Evolutionary conservation across 345 rosid genomes (phyloP).

Genomic region (Erysimum cheiranthoides): DNA sequence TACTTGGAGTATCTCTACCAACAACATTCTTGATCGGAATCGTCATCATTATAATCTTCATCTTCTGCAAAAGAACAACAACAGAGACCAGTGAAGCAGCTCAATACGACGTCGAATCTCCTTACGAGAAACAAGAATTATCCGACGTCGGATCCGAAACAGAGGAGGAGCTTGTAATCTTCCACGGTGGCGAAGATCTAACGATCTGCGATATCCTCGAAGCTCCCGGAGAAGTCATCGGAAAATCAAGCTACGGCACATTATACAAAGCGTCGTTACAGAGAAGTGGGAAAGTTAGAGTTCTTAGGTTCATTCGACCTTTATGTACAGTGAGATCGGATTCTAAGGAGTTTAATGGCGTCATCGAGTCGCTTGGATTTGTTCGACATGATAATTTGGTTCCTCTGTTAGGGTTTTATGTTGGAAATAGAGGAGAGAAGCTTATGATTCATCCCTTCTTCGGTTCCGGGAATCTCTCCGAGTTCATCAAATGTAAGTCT

Average conservation of each 20-base stretch:
- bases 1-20: constrained; percentile 54
- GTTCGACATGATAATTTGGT: constrained; percentile 72
- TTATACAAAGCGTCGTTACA: constrained; percentile 77
- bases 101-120: constrained; percentile 49
- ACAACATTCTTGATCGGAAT: constrained; percentile 52
- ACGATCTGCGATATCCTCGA: constrained; percentile 79
- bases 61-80: constrained; percentile 16
- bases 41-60: constrained; percentile 41
- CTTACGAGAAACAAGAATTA: constrained; percentile 28
- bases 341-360: constrained; percentile 51
- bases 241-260: constrained; percentile 83
- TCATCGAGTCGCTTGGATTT: constrained; percentile 60
- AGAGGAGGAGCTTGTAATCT: constrained; percentile 67
- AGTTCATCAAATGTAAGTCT: constrained; percentile 68
- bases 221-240: constrained; percentile 90
- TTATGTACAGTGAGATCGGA: constrained; percentile 53
- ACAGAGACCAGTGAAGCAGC: constrained; percentile 19
- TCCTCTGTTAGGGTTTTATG: constrained; percentile 81
- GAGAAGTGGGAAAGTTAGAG: constrained; percentile 53
- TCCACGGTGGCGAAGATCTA: constrained; percentile 66
- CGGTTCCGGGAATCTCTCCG: constrained; percentile 63
- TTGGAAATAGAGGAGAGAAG: constrained; percentile 83
- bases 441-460: constrained; percentile 80
- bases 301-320: constrained; percentile 86
- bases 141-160: constrained; percentile 24